A percentile compares a stretch with the other conserved stretches of the same genome.
Conservation (phyloP, 139 green algal species). For the Trebouxia sp. region DNA sequence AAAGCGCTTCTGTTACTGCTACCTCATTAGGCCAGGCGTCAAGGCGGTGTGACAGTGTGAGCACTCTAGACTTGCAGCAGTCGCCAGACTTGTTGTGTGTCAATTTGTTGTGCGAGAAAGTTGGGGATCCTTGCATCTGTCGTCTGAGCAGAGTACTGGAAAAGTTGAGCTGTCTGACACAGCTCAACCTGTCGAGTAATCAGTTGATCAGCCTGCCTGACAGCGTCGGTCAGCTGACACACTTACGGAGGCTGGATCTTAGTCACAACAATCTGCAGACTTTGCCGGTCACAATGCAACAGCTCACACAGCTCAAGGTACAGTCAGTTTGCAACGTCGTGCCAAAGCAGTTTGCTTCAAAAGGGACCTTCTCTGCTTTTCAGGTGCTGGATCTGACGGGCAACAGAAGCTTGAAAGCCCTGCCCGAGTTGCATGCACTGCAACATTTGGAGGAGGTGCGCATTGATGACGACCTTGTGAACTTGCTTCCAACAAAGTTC, state of each 20-base stretch:
- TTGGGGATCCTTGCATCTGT: slow-evolving; percentile 21
- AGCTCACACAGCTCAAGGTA: neutral
- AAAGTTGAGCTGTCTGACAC: slow-evolving; percentile 1
- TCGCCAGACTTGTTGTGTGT: slow-evolving; percentile 23
- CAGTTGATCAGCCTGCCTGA: slow-evolving; percentile 12
- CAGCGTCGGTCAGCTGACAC: neutral
- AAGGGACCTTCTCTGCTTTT: too few relatives aligned
- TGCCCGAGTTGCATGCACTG: neutral
- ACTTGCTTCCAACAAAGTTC: neutral
- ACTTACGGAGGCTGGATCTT: neutral
- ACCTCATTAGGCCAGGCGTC: neutral
- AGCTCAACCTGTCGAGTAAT: slow-evolving; percentile 7
- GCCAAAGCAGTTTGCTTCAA: too few relatives aligned
- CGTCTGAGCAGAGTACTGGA: slow-evolving; percentile 21
- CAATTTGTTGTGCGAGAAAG: slow-evolving; percentile 30
- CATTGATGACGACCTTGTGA: neutral
- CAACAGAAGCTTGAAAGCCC: neutral
- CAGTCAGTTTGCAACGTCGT: too few relatives aligned
- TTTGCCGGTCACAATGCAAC: neutral
- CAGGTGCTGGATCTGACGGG: neutral
- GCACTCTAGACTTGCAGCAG: neutral
- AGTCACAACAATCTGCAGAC: slow-evolving; percentile 7
- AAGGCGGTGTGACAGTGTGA: neutral
- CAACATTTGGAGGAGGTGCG: neutral
- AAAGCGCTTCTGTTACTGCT: neutral